These are phyloP conservation scores for Rhodosporidiobolus sp. DNA, from an alignment of 768 basidiomycete species.

Conservation along the genomic window DNA sequence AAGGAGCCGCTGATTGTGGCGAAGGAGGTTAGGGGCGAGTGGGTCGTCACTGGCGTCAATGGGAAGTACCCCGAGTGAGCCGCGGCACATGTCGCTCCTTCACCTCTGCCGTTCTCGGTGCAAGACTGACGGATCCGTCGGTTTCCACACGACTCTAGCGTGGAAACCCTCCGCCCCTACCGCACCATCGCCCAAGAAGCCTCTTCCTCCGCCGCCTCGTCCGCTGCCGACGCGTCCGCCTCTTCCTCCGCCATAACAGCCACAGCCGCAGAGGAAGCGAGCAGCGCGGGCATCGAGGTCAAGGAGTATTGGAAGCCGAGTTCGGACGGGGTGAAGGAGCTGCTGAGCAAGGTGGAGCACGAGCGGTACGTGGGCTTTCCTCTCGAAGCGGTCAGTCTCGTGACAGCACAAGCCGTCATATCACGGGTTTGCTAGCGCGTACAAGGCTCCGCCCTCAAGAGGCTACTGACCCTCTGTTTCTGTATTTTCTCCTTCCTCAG, in stretches of 20 bases:
- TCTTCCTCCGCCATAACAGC: not conserved
- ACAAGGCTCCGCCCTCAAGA: too few relatives aligned
- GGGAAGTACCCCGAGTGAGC: slow-evolving; percentile 14
- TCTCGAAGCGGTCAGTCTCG: too few relatives aligned
- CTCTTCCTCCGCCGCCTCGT: not conserved
- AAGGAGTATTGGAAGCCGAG: slow-evolving; percentile 26
- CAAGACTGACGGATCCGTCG: not conserved
- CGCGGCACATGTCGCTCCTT: not conserved
- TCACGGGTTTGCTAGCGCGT: too few relatives aligned
- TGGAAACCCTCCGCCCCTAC: slow-evolving; percentile 1
- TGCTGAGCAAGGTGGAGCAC: slow-evolving; percentile 5
- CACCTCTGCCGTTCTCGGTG: not conserved
- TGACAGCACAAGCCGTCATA: too few relatives aligned
- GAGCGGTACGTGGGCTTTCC: slow-evolving; percentile 9
- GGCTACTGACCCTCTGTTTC: not conserved
- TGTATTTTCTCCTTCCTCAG: not conserved
- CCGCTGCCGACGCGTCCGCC: too few relatives aligned
- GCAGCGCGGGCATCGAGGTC: slow-evolving; percentile 11
- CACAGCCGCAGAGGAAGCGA: not conserved
- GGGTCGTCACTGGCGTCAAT: slow-evolving; percentile 24
- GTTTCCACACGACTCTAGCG: not conserved
- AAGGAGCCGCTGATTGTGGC: slow-evolving; percentile 4
- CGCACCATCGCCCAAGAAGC: slow-evolving; percentile 7
- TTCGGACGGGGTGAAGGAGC: not conserved
- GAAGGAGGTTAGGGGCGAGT: slow-evolving; percentile 35